Conservation (phyloP, 108 stramenopile genomes). For the Cyclotella sp. region DNA sequence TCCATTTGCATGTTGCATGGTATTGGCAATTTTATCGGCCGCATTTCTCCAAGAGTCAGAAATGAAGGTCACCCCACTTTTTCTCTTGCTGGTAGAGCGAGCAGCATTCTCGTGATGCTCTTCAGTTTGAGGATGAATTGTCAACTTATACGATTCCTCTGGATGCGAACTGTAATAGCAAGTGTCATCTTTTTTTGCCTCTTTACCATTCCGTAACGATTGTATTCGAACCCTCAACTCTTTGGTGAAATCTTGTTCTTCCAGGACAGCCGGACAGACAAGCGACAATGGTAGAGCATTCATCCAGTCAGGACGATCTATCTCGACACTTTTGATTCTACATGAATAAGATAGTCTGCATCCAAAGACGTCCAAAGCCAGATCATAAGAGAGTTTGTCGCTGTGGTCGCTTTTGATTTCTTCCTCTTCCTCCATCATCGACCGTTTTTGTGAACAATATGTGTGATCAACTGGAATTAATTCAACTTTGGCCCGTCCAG, state of each 20-base stretch:
- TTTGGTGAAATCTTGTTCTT: neutral
- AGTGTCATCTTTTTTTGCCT: constrained; percentile 5
- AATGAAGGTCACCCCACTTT: constrained; percentile 37
- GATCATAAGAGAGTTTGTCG: neutral
- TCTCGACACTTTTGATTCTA: constrained; percentile 9
- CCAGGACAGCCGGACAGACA: constrained; percentile 3
- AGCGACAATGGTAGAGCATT: constrained; percentile 40
- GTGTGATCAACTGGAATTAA: constrained; percentile 6
- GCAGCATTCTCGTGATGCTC: constrained; percentile 23
- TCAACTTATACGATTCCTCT: constrained; percentile 35
- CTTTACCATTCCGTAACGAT: constrained; percentile 22
- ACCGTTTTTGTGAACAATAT: neutral
- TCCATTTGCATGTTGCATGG: constrained; percentile 10
- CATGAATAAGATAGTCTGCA: constrained; percentile 17
- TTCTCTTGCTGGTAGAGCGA: neutral
- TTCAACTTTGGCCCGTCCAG: constrained; percentile 39
- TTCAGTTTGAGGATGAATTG: constrained; percentile 10
- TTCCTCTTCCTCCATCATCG: neutral
- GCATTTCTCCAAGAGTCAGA: constrained; percentile 54
- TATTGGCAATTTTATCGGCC: constrained; percentile 44
- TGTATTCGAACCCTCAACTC: constrained; percentile 27
- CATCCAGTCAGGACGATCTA: constrained; percentile 50
- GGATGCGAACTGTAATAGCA: constrained; percentile 37
- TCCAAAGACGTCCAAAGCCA: constrained; percentile 41
- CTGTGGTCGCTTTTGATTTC: neutral